These are phyloP conservation scores for Pinus taeda DNA, from an alignment of 75 land plant genomes.

Conservation along the genomic window DNA sequence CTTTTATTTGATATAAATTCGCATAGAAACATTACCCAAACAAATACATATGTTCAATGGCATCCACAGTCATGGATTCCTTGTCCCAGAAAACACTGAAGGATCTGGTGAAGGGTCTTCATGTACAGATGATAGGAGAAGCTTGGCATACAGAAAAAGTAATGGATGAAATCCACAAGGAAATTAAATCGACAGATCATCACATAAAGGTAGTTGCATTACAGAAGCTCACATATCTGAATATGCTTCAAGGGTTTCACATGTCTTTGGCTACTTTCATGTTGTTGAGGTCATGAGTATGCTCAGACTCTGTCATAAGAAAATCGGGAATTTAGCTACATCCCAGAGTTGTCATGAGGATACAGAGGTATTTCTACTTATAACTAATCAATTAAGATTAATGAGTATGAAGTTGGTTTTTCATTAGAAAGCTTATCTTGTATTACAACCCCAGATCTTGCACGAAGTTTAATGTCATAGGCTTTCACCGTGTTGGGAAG, in stretches of 20 bases:
- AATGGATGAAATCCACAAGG: conserved; percentile 66
- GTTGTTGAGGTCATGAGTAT: conserved; percentile 70
- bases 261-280: conserved; percentile 67
- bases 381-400: conserved; percentile 76
- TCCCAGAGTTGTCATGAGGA: conserved; percentile 56
- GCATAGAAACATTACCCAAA: too few species aligned
- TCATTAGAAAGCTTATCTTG: conserved; percentile 54
- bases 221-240: conserved; percentile 72
- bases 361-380: conserved; percentile 63
- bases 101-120: conserved; percentile 73
- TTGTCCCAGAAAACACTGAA: conserved; percentile 81
- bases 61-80: conserved; percentile 40
- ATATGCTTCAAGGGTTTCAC: conserved; percentile 53
- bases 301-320: conserved; percentile 50
- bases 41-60: not conserved
- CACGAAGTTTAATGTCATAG: conserved; percentile 60
- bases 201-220: conserved; percentile 68
- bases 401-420: conserved; percentile 42
- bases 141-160: conserved; percentile 49
- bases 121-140: conserved; percentile 31
- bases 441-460: conserved; percentile 55
- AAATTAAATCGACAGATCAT: conserved; percentile 75
- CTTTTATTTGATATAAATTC: too few species aligned
- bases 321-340: conserved; percentile 64
- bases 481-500: conserved; percentile 51